Evolutionary conservation across 2,329 filamentous ascomycete species (phyloP).

Genomic region (Coniosporium uncinatum): DNA sequence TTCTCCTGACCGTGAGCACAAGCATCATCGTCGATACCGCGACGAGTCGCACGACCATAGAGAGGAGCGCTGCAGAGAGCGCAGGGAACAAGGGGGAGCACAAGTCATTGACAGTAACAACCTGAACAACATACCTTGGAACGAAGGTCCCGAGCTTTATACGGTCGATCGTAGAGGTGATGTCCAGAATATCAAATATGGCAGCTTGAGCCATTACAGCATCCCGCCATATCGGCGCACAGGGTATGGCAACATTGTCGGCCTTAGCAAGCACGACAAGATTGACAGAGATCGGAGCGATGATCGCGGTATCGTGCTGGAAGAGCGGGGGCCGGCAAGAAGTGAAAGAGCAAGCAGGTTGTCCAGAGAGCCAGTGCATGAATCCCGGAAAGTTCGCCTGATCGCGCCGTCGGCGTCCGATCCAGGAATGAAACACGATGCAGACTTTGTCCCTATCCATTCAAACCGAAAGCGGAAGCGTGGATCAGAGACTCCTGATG

Average conservation of each 20-base stretch:
- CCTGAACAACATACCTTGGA: too few species aligned
- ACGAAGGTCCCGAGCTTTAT: too few species aligned
- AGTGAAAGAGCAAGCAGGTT: too few species aligned
- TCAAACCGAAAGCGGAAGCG: too few species aligned
- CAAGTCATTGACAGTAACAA: too few species aligned
- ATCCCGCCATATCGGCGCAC: slow-evolving; percentile 66
- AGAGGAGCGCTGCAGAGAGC: too few species aligned
- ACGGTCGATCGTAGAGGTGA: slow-evolving; percentile 73
- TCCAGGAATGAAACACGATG: background rate
- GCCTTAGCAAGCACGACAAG: slow-evolving; percentile 50
- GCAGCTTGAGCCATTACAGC: slow-evolving; percentile 64
- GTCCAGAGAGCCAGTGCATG: slow-evolving; percentile 14
- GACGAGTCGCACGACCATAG: too few species aligned
- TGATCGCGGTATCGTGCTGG: slow-evolving; percentile 39
- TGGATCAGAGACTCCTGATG: background rate
- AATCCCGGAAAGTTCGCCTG: slow-evolving; percentile 19
- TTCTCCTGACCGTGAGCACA: too few species aligned
- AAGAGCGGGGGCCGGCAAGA: too few species aligned
- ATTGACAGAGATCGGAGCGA: slow-evolving; percentile 62
- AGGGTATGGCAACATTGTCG: slow-evolving; percentile 67
- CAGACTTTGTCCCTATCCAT: slow-evolving; percentile 9
- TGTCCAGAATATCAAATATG: slow-evolving; percentile 67
- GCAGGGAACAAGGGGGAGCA: too few species aligned
- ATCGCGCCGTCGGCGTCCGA: slow-evolving; percentile 9
- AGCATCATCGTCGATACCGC: too few species aligned